Evolutionary conservation across 805 yeast species (phyloP), one percentile per base, ranked within the genome.

Genomic region (Cyberlindnera japonica): DNA sequence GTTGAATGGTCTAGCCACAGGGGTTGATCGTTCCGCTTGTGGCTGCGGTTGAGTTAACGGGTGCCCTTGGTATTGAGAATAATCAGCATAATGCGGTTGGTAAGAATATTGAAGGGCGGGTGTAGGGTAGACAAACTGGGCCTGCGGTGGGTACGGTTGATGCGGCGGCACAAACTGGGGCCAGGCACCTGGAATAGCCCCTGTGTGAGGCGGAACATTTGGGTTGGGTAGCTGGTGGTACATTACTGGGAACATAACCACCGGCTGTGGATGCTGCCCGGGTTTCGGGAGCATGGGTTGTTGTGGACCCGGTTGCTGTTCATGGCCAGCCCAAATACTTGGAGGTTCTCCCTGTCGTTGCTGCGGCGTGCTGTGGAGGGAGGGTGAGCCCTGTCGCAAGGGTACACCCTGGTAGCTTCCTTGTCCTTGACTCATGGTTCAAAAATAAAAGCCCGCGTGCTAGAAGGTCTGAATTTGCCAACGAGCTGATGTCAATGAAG

Each of bases 231-330:
- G 45, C 33, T 48, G 47, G 7, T 44, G 47, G 32, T 45, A 35
- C 43, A 43, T 41, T 44, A 39, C 25, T 20, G 47, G 49, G 35
- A 39, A 36, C 49, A 19, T 40, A 31, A 33, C 41, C n/a, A 37
- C 37, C 4, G 40, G 48, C n/a, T 38, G 45, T 13, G 29, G 39
- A 6, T 28, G n/a, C n/a, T n/a, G 38, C 3, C 32, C 22, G 10
- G 41, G 45, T 25, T 33, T 43, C 11, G 41, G 41, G 8, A 29
- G 33, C 33, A 30, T 34, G 21, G 35, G 40, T n/a, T 35, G 45
- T 15, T 33, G 40, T n/a, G n/a, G n/a, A n/a, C n/a, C n/a, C n/a
- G n/a, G 28, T 11, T 34, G 35, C 17, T 33, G 37, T 17, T 38
- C 41, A 4, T 32, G 41, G 9, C 24, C 22, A 7, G 16, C 9